Conservation (phyloP, 1,284 basidiomycete genomes). For the Rhizoctonia solani region DNA sequence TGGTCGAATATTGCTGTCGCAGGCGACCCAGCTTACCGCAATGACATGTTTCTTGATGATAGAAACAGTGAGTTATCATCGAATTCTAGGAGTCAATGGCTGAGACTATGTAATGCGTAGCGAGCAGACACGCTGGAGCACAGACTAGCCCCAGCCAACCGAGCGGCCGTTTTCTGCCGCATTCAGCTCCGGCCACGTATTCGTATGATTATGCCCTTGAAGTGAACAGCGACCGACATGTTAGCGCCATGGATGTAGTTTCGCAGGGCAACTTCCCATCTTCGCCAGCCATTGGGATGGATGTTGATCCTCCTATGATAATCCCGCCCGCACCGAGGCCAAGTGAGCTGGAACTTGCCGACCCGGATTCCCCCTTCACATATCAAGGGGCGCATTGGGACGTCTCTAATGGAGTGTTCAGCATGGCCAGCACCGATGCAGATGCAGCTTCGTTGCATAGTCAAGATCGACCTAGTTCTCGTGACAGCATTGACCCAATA, state of each 20-base stretch:
- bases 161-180: slow-evolving; percentile 8
- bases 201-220: neutral
- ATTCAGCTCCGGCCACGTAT: neutral
- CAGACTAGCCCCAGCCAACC: neutral
- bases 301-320: neutral
- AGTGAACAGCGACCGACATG: too few relatives aligned
- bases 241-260: neutral
- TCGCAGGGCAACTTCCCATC: neutral
- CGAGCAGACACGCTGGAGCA: neutral
- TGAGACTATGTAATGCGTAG: neutral
- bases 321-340: neutral
- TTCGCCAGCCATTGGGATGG: neutral
- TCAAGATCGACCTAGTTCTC: slow-evolving; percentile 8
- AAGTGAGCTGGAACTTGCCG: neutral
- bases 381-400: slow-evolving; percentile 18
- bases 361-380: slow-evolving; percentile 12
- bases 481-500: neutral
- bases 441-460: slow-evolving; percentile 15
- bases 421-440: slow-evolving; percentile 3
- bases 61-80: neutral
- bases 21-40: slow-evolving; percentile 5
- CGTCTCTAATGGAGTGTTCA: neutral
- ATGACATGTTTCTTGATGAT: neutral
- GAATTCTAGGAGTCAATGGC: neutral
- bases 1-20: slow-evolving; percentile 9